Conservation (phyloP, 2,329 filamentous ascomycete genomes). For the Pseudonectria foliicola region DNA sequence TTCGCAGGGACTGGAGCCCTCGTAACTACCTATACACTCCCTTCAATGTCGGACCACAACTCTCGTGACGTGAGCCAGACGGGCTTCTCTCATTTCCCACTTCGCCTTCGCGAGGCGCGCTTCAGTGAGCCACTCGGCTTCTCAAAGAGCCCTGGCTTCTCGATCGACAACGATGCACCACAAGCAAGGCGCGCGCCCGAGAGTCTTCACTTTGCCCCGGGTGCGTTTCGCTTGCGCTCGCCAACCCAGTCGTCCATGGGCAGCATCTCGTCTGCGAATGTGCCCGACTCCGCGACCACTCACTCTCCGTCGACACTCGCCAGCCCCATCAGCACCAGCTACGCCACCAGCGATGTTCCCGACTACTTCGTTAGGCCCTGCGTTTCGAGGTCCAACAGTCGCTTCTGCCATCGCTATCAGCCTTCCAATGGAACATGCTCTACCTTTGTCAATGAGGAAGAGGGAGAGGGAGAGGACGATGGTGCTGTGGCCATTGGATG, state of each 20-base stretch:
- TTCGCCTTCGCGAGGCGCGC: conserved; percentile 16
- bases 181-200: conserved; percentile 23
- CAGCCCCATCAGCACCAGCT: conserved; percentile 30
- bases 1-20: not conserved
- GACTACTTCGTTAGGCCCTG: conserved; percentile 24
- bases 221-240: conserved; percentile 25
- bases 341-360: conserved; percentile 27
- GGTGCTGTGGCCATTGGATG: conserved; percentile 19
- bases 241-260: conserved; percentile 32
- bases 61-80: conserved; percentile 10
- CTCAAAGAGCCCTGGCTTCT: conserved; percentile 13
- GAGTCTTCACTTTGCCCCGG: conserved; percentile 22
- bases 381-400: conserved; percentile 20
- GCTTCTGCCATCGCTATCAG: conserved; percentile 26
- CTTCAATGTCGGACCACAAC: conserved; percentile 15
- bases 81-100: conserved; percentile 21
- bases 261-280: conserved; percentile 30
- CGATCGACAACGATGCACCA: conserved; percentile 1
- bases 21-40: conserved; percentile 1
- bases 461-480: too few species aligned
- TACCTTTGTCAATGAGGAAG: conserved; percentile 32
- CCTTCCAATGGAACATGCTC: conserved; percentile 30
- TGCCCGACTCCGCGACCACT: conserved; percentile 32
- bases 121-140: conserved; percentile 2
- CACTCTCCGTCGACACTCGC: conserved; percentile 29